These are phyloP conservation scores for Trichoderma sp. DNA, from an alignment of 2,329 filamentous ascomycete species.

Conservation along the genomic window DNA sequence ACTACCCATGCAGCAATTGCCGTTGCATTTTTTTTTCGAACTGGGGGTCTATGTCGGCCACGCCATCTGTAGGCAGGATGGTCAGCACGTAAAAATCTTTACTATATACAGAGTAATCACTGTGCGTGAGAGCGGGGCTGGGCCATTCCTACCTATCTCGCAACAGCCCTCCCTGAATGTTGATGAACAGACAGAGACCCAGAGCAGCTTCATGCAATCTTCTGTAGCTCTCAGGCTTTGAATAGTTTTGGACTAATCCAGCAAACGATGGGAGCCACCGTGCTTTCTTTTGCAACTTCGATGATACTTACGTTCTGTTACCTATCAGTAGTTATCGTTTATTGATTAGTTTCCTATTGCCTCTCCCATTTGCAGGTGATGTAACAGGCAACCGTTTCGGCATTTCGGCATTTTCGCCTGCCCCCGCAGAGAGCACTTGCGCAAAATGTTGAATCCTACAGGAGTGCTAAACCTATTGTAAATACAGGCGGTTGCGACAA, in stretches of 20 bases:
- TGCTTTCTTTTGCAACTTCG: neutral
- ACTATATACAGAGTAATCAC: neutral
- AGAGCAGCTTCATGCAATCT: neutral
- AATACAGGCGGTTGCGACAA: neutral
- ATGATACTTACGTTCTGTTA: neutral
- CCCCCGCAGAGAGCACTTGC: neutral
- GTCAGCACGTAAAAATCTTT: neutral
- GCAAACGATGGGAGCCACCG: neutral
- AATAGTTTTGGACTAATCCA: neutral
- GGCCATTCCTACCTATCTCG: neutral
- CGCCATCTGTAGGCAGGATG: neutral
- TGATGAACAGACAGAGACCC: neutral
- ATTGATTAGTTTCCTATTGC: neutral
- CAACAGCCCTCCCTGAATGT: neutral
- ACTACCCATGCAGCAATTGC: neutral
- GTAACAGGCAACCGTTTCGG: neutral
- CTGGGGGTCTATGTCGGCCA: neutral
- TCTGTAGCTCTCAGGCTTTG: neutral
- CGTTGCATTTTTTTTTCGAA: neutral
- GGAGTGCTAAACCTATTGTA: neutral
- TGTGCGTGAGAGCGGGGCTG: neutral
- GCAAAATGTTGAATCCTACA: neutral
- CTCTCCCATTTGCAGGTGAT: neutral
- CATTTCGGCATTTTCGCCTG: neutral
- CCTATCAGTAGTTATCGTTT: neutral